Evolutionary conservation across 768 basidiomycete species (phyloP), one percentile per base, ranked within the genome.

Genomic region (Phylloporus arenicola): DNA sequence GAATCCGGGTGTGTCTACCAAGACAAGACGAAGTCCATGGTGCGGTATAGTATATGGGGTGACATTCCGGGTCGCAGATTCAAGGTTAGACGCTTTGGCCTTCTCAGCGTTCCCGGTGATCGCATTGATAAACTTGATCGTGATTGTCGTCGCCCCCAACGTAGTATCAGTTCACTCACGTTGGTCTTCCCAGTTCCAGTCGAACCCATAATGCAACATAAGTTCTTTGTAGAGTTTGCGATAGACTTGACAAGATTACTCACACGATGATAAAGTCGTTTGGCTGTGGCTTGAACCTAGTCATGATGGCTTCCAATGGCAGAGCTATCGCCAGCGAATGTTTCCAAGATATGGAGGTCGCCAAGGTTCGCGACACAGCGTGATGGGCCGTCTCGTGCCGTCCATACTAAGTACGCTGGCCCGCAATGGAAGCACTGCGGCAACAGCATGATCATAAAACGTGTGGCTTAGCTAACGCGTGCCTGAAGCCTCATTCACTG

Each of bases 381-480:
- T n/a, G n/a, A n/a, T n/a, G n/a, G n/a, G n/a, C n/a, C n/a, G n/a
- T n/a, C n/a, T n/a, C n/a, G n/a, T n/a, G n/a, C n/a, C n/a, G n/a
- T 24, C 24, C 24, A 6, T 24, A 3, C 24, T 24, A 24, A 24
- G 24, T 24, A 24, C 24, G 24, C 4, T 24, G 24, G 24, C 24
- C 24, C 24, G 24, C 24, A 24, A 24, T 24, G 24, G 24, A 6
- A 24, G 24, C 29, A 30, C 29, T 9, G 8, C 19, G 20, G 19
- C 19, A 39, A 20, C n/a, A n/a, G n/a, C n/a, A n/a, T n/a, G n/a
- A n/a, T n/a, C n/a, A n/a, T 9, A n/a, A 19, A 43, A 43, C 43
- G n/a, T 45, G 43, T 33, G 31, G 43, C 43, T 45, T 45, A 45
- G 43, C 43, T 45, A 45, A 45, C 31, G n/a, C 4, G 31, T 45